Percentiles rank a stretch among this genome's conserved stretches.
phyloP scores from a whole-genome alignment of 345 rosid genomes.

The Tarenaya hassleriana region DNA sequence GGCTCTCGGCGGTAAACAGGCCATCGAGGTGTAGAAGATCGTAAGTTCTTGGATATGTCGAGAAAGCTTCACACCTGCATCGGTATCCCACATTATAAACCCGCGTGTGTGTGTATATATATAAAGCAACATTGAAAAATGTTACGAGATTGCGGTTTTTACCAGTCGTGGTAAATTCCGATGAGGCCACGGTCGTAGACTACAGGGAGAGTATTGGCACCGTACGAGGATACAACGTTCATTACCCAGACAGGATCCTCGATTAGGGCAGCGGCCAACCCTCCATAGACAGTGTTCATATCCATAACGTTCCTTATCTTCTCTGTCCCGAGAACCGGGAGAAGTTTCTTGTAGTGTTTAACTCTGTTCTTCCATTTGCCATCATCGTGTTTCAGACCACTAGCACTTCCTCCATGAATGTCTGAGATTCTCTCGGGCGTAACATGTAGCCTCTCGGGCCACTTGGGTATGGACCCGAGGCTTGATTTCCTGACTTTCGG shows the following conservation, averaged over 20 bases:
- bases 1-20: constrained; percentile 83
- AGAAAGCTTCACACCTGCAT: constrained; percentile 93
- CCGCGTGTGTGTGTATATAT: too few species aligned
- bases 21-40: constrained; percentile 96
- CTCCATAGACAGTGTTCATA: constrained; percentile 93
- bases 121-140: too few species aligned
- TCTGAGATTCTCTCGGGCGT: constrained; percentile 70
- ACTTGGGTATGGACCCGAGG: constrained; percentile 59
- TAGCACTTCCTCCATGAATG: constrained; percentile 56
- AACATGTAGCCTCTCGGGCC: constrained; percentile 68
- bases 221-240: too few species aligned
- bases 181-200: too few species aligned
- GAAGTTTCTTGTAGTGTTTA: constrained; percentile 82
- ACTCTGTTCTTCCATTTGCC: constrained; percentile 82
- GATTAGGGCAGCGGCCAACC: constrained; percentile 67
- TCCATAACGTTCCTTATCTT: constrained; percentile 92
- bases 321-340: constrained; percentile 72
- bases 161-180: constrained; percentile 98
- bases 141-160: too few species aligned
- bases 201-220: too few species aligned
- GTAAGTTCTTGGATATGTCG: constrained; percentile 94
- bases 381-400: constrained; percentile 61
- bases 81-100: constrained; percentile 17
- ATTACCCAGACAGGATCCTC: constrained; percentile 91
- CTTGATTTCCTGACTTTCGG: constrained; percentile 47